Base-by-base conservation (phyloP, 805 yeast genomes). In the Pichia deserticola region DNA sequence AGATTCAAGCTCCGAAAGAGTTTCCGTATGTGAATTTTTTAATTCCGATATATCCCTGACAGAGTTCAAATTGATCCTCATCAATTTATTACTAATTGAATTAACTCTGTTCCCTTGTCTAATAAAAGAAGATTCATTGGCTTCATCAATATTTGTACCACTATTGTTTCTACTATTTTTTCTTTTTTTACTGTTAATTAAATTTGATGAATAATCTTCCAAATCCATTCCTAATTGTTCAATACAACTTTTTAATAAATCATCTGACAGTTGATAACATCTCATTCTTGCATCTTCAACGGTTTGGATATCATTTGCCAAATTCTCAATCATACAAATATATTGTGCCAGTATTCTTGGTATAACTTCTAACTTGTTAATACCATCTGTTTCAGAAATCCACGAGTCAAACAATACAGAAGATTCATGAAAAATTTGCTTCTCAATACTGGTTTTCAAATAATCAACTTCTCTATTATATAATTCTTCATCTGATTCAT, bases 351-450 rank as follows among this genome's bases (percentile, higher is more conserved):
- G 36, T 13, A 42, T 37, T 9, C 42, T 46, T 9, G 53, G 33
- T 1, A 47, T 28, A 7, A 40, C n/a, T 6, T 40, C 38, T 3
- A 45, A 6, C 9, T 45, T 40, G 4, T 42, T 44, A 8, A 30
- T 20, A 28, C 7, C 32, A 7, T 38, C 42, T 8, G 39, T n/a
- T 6, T 46, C 42, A 25, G 28, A 7, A n/a, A 53, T 32, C 49
- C 48, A 59, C 47, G 75, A 73, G 57, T 82, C 89, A 58, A 77
- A 74, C 33, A 79, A 63, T 5, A 78, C 64, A 0, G 85, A 76
- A 1, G 87, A 75, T 53, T 75, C 75, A 50, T 77, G 73, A 27
- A 82, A 62, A 6, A 83, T 70, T 36, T 82, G 82, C 46, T 69
- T 73, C 39, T 81, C 81, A 3, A 79, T 63, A 0, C 72, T 61